Base-by-base conservation (phyloP, 495 filamentous ascomycete species). In the Neurospora sp. region DNA sequence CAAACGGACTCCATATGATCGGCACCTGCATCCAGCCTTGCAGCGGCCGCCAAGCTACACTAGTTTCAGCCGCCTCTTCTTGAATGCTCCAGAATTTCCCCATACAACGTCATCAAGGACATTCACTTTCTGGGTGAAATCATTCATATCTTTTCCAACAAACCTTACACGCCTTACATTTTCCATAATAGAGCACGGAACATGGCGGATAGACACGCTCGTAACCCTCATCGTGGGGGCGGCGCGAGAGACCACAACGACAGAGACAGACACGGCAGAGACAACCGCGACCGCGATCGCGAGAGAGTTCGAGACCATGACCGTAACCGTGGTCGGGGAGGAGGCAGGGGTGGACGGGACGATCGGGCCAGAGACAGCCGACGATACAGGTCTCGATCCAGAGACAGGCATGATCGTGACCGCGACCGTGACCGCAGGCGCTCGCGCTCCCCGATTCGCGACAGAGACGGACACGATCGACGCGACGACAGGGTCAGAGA, bases 381-480 rank as follows among this genome's bases (percentile, higher is more conserved):
- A 11, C 74, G 77, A 71, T 80, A 81, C 65, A 82, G 81, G 70
- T 84, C 82, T 0, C 77, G 83, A 68, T 85, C 83, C 0, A 80
- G 78, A 70, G 81, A 85, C 46, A 75, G 78, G 35, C 77, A 65
- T 18, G 53, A 2, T 31, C 53, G 27, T 18, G 53, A 61, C 14
- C 53, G 14, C 4, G 83, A 82, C 69, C 74, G 75, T 38, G 75
- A 81, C 59, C 77, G 78, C 72, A 72, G 75, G 31, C 79, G 78
- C 35, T 77, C 79, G 12, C 77, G 78, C 18, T 78, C 78, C 10
- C 80, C 82, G 0, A 75, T 79, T 10, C 81, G 84, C 31, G 79
- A 80, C 27, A 77, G 83, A 70, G 81, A 83, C 20, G 73, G 48
- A 22, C 48, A 80, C 42, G 81, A 82, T 14, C 74, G 76, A 27